Conservation (phyloP, 805 yeast species). For the Kazachstania africana region DNA sequence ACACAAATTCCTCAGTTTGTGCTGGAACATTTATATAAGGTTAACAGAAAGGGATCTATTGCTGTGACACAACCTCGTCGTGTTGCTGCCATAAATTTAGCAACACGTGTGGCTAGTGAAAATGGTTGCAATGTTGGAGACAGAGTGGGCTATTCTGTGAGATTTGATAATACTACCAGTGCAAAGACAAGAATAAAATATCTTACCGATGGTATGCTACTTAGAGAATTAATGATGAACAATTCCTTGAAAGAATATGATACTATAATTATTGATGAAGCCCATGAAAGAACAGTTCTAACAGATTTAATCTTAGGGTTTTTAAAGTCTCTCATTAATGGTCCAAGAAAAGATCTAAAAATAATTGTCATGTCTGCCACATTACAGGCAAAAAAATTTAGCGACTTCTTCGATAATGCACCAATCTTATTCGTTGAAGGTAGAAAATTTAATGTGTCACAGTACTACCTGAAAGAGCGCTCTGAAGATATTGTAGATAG, state of each 20-base stretch:
- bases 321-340: conserved; percentile 49
- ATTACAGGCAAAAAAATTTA: conserved; percentile 72
- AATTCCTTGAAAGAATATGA: conserved; percentile 51
- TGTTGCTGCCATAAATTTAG: conserved; percentile 92
- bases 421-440: conserved; percentile 88
- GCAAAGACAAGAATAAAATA: conserved; percentile 64
- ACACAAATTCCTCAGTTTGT: conserved; percentile 92
- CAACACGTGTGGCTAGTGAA: conserved; percentile 86
- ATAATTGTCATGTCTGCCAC: conserved; percentile 95
- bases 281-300: conserved; percentile 89
- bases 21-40: conserved; percentile 30
- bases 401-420: conserved; percentile 63
- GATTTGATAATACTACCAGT: conserved; percentile 66
- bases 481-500: conserved; percentile 80
- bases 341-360: conserved; percentile 44
- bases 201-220: conserved; percentile 93
- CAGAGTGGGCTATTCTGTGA: conserved; percentile 83
- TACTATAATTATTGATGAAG: conserved; percentile 84
- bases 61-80: conserved; percentile 97
- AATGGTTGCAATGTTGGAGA: conserved; percentile 65
- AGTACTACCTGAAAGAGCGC: conserved; percentile 48
- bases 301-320: conserved; percentile 88
- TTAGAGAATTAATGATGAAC: conserved; percentile 81
- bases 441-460: conserved; percentile 72
- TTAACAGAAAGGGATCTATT: conserved; percentile 37